phyloP scores from a whole-genome alignment of 2,329 filamentous ascomycete species.

The Spiromastix sp. region DNA sequence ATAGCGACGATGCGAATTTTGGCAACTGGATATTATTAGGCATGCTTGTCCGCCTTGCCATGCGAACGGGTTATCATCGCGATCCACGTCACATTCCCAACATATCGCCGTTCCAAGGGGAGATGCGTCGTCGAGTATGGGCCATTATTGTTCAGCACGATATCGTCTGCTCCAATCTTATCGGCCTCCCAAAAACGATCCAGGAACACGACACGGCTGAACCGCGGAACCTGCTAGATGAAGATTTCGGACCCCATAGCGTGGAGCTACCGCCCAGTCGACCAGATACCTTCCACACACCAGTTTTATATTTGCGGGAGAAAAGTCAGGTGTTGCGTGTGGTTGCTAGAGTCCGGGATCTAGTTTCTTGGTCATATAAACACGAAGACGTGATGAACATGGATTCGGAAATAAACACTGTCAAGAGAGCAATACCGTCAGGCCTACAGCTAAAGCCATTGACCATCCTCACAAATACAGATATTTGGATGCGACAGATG shows the following conservation, averaged over 20 bases:
- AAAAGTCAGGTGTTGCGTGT: slow-evolving; percentile 8
- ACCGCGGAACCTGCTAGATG: slow-evolving; percentile 31
- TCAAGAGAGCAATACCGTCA: slow-evolving; percentile 12
- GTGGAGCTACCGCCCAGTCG: slow-evolving; percentile 19
- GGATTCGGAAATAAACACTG: slow-evolving; percentile 13
- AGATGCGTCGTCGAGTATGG: slow-evolving; percentile 29
- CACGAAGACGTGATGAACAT: slow-evolving; percentile 13
- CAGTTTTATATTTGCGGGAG: slow-evolving; percentile 12
- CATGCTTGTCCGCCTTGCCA: slow-evolving; percentile 19
- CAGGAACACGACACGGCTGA: slow-evolving; percentile 27
- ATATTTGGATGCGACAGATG: slow-evolving; percentile 16
- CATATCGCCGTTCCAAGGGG: slow-evolving; percentile 25
- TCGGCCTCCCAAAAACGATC: slow-evolving; percentile 30
- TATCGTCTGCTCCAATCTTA: slow-evolving; percentile 26
- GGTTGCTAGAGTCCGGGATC: slow-evolving; percentile 10
- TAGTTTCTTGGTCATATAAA: slow-evolving; percentile 8
- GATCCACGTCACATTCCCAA: slow-evolving; percentile 26
- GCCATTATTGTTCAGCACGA: slow-evolving; percentile 27
- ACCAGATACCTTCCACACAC: slow-evolving; percentile 17
- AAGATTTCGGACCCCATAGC: slow-evolving; percentile 29
- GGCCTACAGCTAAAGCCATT: slow-evolving; percentile 9
- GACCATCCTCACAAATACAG: slow-evolving; percentile 7
- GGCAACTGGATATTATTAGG: slow-evolving; percentile 20
- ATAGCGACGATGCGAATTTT: slow-evolving; percentile 13
- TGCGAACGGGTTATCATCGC: slow-evolving; percentile 35